phyloP scores from a whole-genome alignment of 164 flowering plant species.

The Amborella trichopoda region DNA sequence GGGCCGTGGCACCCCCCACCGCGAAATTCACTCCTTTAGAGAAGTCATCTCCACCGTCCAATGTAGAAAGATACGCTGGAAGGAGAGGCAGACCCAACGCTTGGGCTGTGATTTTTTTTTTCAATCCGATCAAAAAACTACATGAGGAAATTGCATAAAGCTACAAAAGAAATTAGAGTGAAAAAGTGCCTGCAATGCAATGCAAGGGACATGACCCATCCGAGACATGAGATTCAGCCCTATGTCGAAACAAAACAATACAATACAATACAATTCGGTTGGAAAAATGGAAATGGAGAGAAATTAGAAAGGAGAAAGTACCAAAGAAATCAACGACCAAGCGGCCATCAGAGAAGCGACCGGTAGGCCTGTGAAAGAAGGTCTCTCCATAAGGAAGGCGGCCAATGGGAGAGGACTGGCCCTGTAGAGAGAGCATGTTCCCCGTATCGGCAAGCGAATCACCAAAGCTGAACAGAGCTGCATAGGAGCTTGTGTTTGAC shows the following conservation, averaged over 20 bases:
- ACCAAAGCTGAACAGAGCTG: slow-evolving; percentile 40
- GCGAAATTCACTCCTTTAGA: slow-evolving; percentile 67
- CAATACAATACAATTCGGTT: too few relatives aligned
- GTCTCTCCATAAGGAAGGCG: slow-evolving; percentile 27
- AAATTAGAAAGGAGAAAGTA: too few relatives aligned
- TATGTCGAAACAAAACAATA: too few relatives aligned
- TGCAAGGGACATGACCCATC: too few relatives aligned
- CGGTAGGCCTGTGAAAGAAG: slow-evolving; percentile 24
- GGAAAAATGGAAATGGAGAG: too few relatives aligned
- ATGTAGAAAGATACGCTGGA: slow-evolving; percentile 29
- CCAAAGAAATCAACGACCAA: slow-evolving; percentile 24
- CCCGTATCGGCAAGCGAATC: slow-evolving; percentile 56
- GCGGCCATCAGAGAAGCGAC: slow-evolving; percentile 22
- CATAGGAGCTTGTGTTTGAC: slow-evolving; percentile 12
- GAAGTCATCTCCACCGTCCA: slow-evolving; percentile 11
- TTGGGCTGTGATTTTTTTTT: too few relatives aligned
- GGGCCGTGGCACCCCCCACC: slow-evolving; percentile 49
- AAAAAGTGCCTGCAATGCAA: too few relatives aligned
- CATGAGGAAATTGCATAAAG: too few relatives aligned
- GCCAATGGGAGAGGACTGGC: not conserved
- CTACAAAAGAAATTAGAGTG: too few relatives aligned
- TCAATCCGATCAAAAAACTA: too few relatives aligned
- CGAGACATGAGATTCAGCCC: too few relatives aligned
- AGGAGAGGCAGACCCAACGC: slow-evolving; percentile 34
- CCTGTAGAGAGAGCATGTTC: too few relatives aligned